phyloP scores from a whole-genome alignment of 768 basidiomycete species.

The Auricularia auricula-judae region DNA sequence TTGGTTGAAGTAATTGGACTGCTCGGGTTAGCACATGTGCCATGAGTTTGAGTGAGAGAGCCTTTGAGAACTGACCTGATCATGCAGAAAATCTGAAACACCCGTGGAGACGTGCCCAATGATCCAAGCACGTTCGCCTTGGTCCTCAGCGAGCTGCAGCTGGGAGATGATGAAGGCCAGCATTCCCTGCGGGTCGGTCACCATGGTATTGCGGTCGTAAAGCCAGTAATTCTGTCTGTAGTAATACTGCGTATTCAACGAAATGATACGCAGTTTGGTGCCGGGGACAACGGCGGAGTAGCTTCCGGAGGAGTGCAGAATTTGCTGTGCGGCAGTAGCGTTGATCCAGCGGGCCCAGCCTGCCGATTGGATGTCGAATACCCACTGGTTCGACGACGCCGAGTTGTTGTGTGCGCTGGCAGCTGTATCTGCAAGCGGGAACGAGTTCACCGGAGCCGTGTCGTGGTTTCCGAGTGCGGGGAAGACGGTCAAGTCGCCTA shows the following conservation, averaged over 20 bases:
- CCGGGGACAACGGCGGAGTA: slow-evolving; percentile 39
- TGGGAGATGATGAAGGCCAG: slow-evolving; percentile 41
- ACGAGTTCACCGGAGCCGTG: slow-evolving; percentile 44
- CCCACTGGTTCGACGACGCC: slow-evolving; percentile 35
- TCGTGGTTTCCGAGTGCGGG: slow-evolving; percentile 42
- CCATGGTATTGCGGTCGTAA: slow-evolving; percentile 35
- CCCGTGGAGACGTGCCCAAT: slow-evolving; percentile 50
- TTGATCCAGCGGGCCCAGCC: slow-evolving; percentile 48
- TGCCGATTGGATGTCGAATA: slow-evolving; percentile 39
- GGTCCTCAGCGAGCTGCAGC: slow-evolving; percentile 49
- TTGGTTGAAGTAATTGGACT: slow-evolving; percentile 57
- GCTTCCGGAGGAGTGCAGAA: slow-evolving; percentile 41
- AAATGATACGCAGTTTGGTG: slow-evolving; percentile 44
- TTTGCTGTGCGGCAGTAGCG: slow-evolving; percentile 28
- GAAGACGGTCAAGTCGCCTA: slow-evolving; percentile 30
- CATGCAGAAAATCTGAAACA: slow-evolving; percentile 33
- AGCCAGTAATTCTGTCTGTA: slow-evolving; percentile 54
- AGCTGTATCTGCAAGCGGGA: slow-evolving; percentile 27
- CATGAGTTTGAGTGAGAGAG: neutral
- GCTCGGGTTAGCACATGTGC: too few relatives aligned
- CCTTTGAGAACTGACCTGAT: slow-evolving; percentile 29
- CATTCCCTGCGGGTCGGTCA: slow-evolving; percentile 49
- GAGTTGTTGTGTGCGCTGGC: slow-evolving; percentile 19
- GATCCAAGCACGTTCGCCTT: slow-evolving; percentile 51
- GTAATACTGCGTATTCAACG: slow-evolving; percentile 51